These are phyloP conservation scores for Harrya chromipes DNA, from an alignment of 768 basidiomycete species.

Conservation along the genomic window DNA sequence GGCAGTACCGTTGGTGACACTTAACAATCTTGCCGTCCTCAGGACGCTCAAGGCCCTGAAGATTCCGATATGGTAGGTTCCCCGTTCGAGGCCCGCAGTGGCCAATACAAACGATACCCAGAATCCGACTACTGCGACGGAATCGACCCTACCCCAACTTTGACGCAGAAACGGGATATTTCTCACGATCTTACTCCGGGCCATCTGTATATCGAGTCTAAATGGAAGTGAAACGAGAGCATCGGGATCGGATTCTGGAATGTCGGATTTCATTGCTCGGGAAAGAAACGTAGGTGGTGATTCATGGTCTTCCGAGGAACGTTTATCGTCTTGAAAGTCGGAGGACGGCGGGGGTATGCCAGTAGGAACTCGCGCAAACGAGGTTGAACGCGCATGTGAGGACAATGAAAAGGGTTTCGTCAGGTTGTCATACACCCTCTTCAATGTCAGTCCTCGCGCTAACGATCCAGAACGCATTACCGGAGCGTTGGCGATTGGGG, in stretches of 20 bases:
- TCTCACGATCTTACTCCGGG: constrained; percentile 53
- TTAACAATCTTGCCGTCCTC: constrained; percentile 74
- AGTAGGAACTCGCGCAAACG: constrained; percentile 14
- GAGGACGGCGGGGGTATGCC: constrained; percentile 5
- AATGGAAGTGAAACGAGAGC: constrained; percentile 55
- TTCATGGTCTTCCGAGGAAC: constrained; percentile 36
- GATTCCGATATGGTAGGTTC: constrained; percentile 70
- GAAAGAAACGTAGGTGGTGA: constrained; percentile 50
- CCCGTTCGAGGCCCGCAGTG: constrained; percentile 62
- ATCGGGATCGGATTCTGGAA: constrained; percentile 34
- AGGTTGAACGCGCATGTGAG: constrained; percentile 15
- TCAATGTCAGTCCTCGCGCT: constrained; percentile 43
- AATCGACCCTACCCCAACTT: constrained; percentile 89
- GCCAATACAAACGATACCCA: constrained; percentile 83
- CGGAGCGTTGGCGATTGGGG: too few relatives aligned
- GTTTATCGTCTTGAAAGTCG: not conserved
- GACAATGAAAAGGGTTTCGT: constrained; percentile 54
- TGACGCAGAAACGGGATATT: constrained; percentile 89
- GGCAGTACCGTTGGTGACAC: constrained; percentile 89
- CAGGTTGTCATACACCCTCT: constrained; percentile 43
- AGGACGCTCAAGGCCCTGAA: constrained; percentile 89
- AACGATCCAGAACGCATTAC: constrained; percentile 31
- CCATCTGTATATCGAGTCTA: constrained; percentile 52
- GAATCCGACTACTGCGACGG: constrained; percentile 79
- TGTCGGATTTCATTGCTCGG: constrained; percentile 43